Base-by-base conservation (phyloP, 805 yeast genomes). In the Kodamaea nitidulidarum region DNA sequence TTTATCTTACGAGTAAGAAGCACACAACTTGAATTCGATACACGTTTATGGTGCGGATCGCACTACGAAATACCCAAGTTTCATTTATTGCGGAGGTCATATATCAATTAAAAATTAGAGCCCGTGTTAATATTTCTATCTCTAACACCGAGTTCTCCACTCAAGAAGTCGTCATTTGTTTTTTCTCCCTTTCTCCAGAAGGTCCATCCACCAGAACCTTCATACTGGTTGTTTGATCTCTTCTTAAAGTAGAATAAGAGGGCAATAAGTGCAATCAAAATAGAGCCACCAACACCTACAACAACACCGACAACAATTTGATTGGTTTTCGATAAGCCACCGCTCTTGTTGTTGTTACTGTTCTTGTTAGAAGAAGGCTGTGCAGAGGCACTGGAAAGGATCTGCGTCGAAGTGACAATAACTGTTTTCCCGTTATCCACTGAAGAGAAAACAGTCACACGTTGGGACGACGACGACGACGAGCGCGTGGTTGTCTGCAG, bases 111-210 rank as follows among this genome's bases (percentile, higher is more conserved):
- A 47, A 69, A 69, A 49, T 69, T 69, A 12, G 70, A 64, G 2
- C 74, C 74, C 43, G 67, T 72, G 52, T 69, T 69, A 52, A 67
- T 68, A 49, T 67, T 67, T 45, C 74, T 52, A 49, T 69, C 74
- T 48, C 74, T 65, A 9, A 69, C 73, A 25, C 74, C 74, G 47
- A 69, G 61, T 48, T 69, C 74, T 5, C 72, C 74, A 43, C 58
- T 66, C 48, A 69, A 63, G 46, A 64, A 67, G 37, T 64, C 67
- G 40, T 68, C 70, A 21, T 58, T 60, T 22, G 58, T 56, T 54
- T 69, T 67, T 47, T 65, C 73, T 40, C 63, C 60, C 56, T 65
- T 67, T 52, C 73, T 61, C 74, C 74, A 69, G 60, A 69, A 69
- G 3, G 74, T 69, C 74, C 74, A 69, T 16, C 71, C 65, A 6